Conservation (phyloP, 2,329 filamentous ascomycete species). For the Onygena corvina region DNA sequence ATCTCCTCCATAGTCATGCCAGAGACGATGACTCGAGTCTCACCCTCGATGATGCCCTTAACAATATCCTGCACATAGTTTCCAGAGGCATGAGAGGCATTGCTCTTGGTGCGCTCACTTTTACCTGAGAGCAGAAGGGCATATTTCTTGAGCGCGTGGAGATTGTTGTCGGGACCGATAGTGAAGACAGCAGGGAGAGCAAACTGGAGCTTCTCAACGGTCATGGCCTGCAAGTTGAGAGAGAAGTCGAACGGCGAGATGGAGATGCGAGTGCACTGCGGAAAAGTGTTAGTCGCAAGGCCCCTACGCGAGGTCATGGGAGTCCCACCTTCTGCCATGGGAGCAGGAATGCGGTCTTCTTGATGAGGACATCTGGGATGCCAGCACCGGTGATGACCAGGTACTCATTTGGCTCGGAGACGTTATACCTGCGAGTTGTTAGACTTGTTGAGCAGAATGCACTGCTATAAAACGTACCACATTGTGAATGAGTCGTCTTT, state of each 20-base stretch:
- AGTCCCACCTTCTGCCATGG: conserved; percentile 52
- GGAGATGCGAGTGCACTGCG: conserved; percentile 28
- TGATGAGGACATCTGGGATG: conserved; percentile 61
- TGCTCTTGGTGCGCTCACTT: conserved; percentile 34
- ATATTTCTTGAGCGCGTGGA: conserved; percentile 63
- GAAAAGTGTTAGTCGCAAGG: background rate
- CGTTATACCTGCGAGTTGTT: conserved; percentile 46
- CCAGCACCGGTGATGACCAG: conserved; percentile 75
- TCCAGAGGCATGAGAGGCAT: conserved; percentile 30
- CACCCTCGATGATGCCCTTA: conserved; percentile 81
- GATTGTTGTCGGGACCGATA: conserved; percentile 64
- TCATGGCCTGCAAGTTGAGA: conserved; percentile 78
- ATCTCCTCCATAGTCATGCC: conserved; percentile 92
- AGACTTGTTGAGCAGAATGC: background rate
- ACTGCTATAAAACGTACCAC: background rate
- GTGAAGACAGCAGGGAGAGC: conserved; percentile 74
- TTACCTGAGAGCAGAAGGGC: conserved; percentile 63
- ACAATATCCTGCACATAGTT: conserved; percentile 72
- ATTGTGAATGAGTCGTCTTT: background rate
- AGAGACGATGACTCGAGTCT: conserved; percentile 69
- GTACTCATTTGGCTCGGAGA: conserved; percentile 68
- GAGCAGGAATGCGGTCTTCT: conserved; percentile 61
- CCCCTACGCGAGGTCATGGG: background rate
- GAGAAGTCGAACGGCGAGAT: conserved; percentile 57
- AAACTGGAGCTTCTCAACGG: conserved; percentile 75